Percentiles rank a stretch among this genome's conserved stretches.
Evolutionary conservation across 2,329 filamentous ascomycete genomes (phyloP).

Genomic region (Emergomyces orientalis): DNA sequence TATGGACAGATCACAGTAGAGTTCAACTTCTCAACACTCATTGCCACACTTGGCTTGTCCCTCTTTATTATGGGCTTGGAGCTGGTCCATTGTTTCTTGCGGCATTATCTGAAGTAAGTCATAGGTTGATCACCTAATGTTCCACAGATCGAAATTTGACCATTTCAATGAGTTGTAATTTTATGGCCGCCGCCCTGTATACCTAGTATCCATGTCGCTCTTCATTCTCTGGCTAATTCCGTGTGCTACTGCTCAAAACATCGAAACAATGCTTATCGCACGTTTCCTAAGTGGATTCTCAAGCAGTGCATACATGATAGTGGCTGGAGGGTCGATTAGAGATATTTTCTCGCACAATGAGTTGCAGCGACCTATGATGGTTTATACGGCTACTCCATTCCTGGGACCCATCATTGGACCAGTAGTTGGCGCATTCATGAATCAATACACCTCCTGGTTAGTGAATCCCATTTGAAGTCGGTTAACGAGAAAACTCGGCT

Average conservation of each 20-base stretch:
- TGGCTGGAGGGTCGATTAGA: constrained; percentile 70
- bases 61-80: constrained; percentile 49
- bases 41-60: constrained; percentile 48
- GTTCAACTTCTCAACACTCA: background rate
- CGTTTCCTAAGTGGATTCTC: constrained; percentile 53
- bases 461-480: background rate
- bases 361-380: constrained; percentile 66
- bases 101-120: constrained; percentile 52
- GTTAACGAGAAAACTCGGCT: background rate
- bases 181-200: background rate
- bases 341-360: constrained; percentile 58
- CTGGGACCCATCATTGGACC: constrained; percentile 38
- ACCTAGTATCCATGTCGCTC: constrained; percentile 34
- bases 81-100: constrained; percentile 53
- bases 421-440: constrained; percentile 64
- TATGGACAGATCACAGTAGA: constrained; percentile 5
- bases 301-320: constrained; percentile 56
- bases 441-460: constrained; percentile 55
- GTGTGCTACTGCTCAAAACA: constrained; percentile 44
- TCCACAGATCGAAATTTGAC: background rate
- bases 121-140: constrained; percentile 15
- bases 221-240: constrained; percentile 51
- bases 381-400: constrained; percentile 59
- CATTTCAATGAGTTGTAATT: background rate
- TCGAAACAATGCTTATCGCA: constrained; percentile 48